Evolutionary conservation across 352 stramenopile species (phyloP).

Genomic region (Blastocystis sp.): DNA sequence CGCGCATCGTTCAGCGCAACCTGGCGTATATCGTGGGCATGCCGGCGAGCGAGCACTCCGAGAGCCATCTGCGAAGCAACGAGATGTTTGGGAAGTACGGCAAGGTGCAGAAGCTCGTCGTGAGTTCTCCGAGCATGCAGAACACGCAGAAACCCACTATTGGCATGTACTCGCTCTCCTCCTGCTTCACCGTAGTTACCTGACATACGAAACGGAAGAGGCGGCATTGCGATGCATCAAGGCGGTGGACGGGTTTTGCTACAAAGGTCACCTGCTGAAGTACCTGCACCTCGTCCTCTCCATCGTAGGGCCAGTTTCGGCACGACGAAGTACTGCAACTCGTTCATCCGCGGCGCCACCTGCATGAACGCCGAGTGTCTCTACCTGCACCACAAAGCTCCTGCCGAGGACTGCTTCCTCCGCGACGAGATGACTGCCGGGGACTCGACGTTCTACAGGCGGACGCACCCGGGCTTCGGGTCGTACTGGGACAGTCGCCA

Average conservation of each 20-base stretch:
- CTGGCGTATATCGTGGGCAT: slow-evolving; percentile 92
- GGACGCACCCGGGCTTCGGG: slow-evolving; percentile 38
- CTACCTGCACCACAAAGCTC: slow-evolving; percentile 89
- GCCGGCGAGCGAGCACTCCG: slow-evolving; percentile 82
- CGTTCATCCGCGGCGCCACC: slow-evolving; percentile 85
- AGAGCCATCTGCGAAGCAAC: slow-evolving; percentile 80
- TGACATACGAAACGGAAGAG: slow-evolving; percentile 63
- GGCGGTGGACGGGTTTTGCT: slow-evolving; percentile 40
- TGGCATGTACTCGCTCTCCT: background rate
- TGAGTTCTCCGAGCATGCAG: slow-evolving; percentile 81
- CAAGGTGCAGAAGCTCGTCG: slow-evolving; percentile 88
- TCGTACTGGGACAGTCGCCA: slow-evolving; percentile 26
- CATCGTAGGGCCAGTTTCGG: slow-evolving; percentile 86
- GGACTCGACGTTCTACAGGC: slow-evolving; percentile 49
- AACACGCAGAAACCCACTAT: background rate
- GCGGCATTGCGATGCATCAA: slow-evolving; percentile 46
- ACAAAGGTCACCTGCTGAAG: slow-evolving; percentile 48
- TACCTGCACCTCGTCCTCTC: background rate
- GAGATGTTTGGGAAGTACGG: slow-evolving; percentile 91
- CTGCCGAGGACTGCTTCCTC: slow-evolving; percentile 89
- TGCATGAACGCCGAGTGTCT: slow-evolving; percentile 91
- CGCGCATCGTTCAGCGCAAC: slow-evolving; percentile 90
- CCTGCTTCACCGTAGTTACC: background rate
- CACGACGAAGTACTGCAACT: slow-evolving; percentile 94
- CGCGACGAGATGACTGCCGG: slow-evolving; percentile 85